Conservation (phyloP, 1,139 yeast species). For the Arxiozyma heterogenica region DNA sequence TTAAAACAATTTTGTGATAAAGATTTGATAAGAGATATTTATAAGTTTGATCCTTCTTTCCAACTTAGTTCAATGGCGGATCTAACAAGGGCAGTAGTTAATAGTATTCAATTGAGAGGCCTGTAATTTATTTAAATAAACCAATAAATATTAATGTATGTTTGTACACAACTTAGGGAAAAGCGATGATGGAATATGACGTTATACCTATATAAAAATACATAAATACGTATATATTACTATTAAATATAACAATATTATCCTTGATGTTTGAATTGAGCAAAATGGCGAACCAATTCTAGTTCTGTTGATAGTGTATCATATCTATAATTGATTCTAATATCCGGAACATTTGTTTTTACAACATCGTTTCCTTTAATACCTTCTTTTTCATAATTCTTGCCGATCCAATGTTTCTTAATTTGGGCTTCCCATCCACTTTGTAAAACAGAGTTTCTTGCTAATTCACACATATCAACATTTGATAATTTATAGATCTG, state of each 20-base stretch:
- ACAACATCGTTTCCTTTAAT: slow-evolving; percentile 78
- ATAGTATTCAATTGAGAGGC: slow-evolving; percentile 34
- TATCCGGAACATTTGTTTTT: slow-evolving; percentile 89
- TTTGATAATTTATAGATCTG: slow-evolving; percentile 89
- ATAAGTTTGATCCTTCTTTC: slow-evolving; percentile 21
- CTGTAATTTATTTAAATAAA: not conserved
- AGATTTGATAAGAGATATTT: slow-evolving; percentile 30
- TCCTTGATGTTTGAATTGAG: slow-evolving; percentile 15
- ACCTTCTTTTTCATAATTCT: slow-evolving; percentile 52
- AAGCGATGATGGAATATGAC: not conserved
- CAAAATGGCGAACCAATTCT: slow-evolving; percentile 58
- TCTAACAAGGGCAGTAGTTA: slow-evolving; percentile 29
- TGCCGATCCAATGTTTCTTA: slow-evolving; percentile 90
- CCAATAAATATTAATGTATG: not conserved
- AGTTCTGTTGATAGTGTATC: slow-evolving; percentile 75
- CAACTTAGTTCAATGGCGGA: slow-evolving; percentile 15
- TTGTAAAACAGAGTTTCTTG: slow-evolving; percentile 75
- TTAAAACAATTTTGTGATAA: slow-evolving; percentile 30
- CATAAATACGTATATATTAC: not conserved
- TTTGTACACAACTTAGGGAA: not conserved
- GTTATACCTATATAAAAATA: not conserved
- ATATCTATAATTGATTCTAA: slow-evolving; percentile 70
- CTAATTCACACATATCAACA: slow-evolving; percentile 93
- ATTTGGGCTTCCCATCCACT: slow-evolving; percentile 84
- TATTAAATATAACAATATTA: not conserved